A percentile compares a stretch with the other conserved stretches of the same genome.
These are phyloP conservation scores for Solanum paucissectum DNA, from an alignment of 257 asterid species.

Conservation along the genomic window DNA sequence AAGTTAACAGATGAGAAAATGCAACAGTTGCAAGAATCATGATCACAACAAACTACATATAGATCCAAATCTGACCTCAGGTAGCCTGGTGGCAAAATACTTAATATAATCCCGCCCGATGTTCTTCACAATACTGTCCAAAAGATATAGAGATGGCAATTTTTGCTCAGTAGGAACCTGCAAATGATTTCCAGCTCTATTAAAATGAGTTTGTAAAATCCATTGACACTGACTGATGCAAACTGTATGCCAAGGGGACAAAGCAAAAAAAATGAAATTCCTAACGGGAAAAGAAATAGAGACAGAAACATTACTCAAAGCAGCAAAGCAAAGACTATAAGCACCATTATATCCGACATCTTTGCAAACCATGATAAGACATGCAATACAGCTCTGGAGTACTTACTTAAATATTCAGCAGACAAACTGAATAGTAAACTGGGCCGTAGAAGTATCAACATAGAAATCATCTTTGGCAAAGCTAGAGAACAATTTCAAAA, in stretches of 20 bases:
- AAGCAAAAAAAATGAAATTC: not conserved
- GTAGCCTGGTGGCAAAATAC: slow-evolving; percentile 12
- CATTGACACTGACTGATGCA: not conserved
- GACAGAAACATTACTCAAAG: not conserved
- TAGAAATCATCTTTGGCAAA: not conserved
- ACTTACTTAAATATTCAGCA: not conserved
- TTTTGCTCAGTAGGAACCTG: slow-evolving; percentile 17
- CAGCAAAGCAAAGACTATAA: not conserved
- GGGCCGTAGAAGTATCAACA: not conserved
- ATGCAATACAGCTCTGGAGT: not conserved
- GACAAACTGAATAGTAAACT: not conserved
- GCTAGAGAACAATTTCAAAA: not conserved
- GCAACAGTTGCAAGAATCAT: not conserved
- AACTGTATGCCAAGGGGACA: not conserved
- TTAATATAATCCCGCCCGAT: slow-evolving; percentile 17
- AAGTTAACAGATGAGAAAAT: not conserved
- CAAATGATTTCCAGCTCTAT: not conserved
- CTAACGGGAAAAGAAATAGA: not conserved
- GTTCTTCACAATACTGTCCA: slow-evolving; percentile 20
- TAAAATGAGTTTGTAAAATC: not conserved
- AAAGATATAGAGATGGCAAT: slow-evolving; percentile 13
- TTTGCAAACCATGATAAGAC: not conserved
- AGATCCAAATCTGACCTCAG: slow-evolving; percentile 7
- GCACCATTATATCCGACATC: not conserved
- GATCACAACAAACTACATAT: not conserved